Conservation (phyloP, 2,329 filamentous ascomycete genomes). For the Canariomyces notabilis region DNA sequence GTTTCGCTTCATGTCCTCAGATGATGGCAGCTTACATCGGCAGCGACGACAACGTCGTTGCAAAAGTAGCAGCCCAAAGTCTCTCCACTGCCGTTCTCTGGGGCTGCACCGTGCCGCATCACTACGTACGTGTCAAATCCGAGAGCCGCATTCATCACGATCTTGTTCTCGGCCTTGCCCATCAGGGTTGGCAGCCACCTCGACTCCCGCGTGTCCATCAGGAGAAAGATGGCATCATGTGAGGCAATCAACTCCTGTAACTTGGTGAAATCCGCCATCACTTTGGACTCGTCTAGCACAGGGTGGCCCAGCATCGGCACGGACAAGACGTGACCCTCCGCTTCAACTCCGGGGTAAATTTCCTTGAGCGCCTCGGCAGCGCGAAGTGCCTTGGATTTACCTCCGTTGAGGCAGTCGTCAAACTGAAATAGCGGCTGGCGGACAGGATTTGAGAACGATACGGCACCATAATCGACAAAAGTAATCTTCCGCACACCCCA, state of each 20-base stretch:
- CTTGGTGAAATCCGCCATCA: slow-evolving; percentile 68
- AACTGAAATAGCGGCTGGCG: slow-evolving; percentile 90
- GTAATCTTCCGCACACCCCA: slow-evolving; percentile 96
- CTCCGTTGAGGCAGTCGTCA: slow-evolving; percentile 80
- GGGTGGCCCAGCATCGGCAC: slow-evolving; percentile 97
- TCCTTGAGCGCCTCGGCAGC: slow-evolving; percentile 75
- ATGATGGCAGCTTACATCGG: slow-evolving; percentile 63
- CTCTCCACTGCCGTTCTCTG: slow-evolving; percentile 49
- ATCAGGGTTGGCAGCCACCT: slow-evolving; percentile 95
- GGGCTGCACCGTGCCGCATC: slow-evolving; percentile 83
- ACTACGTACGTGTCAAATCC: slow-evolving; percentile 97
- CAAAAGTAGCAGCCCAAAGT: slow-evolving; percentile 96
- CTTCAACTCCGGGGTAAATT: slow-evolving; percentile 87
- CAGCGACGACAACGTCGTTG: slow-evolving; percentile 92
- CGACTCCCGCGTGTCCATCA: slow-evolving; percentile 94
- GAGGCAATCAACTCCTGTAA: slow-evolving; percentile 70
- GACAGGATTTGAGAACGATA: slow-evolving; percentile 95
- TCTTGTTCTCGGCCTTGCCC: slow-evolving; percentile 87
- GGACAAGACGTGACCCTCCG: slow-evolving; percentile 71
- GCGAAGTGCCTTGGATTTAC: slow-evolving; percentile 73
- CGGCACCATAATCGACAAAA: slow-evolving; percentile 87
- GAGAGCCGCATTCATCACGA: slow-evolving; percentile 93
- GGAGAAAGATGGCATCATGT: slow-evolving; percentile 90
- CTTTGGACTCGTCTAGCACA: slow-evolving; percentile 65
- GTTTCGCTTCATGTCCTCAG: not conserved